Conservation (phyloP, 1,284 basidiomycete species). For the Pyrrhoderma noxium region DNA sequence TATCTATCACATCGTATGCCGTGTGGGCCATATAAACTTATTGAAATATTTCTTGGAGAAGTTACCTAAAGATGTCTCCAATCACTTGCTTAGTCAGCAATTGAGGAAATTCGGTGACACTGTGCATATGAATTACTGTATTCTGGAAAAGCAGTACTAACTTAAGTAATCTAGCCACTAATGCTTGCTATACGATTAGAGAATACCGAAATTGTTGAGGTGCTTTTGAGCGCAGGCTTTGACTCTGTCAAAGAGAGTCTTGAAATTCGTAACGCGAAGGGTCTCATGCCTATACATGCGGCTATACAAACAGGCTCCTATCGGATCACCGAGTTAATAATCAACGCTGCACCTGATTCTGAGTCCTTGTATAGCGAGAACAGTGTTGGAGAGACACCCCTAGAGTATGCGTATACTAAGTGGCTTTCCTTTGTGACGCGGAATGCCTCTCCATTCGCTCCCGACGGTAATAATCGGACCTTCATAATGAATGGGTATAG, state of each 20-base stretch:
- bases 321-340: conserved; percentile 32
- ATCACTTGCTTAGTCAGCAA: conserved; percentile 36
- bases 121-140: conserved; percentile 27
- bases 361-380: conserved; percentile 41
- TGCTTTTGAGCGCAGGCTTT: conserved; percentile 32
- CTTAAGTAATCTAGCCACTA: conserved; percentile 34
- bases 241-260: conserved; percentile 22
- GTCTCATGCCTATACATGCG: conserved; percentile 40
- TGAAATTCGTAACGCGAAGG: conserved; percentile 35
- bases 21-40: conserved; percentile 24
- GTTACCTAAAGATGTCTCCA: conserved; percentile 40
- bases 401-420: conserved; percentile 34
- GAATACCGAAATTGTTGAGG: conserved; percentile 25
- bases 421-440: conserved; percentile 20
- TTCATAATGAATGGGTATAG: not conserved
- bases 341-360: conserved; percentile 26
- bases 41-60: conserved; percentile 40
- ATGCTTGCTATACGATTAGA: conserved; percentile 38
- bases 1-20: conserved; percentile 43
- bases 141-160: not conserved
- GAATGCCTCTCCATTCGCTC: no score
- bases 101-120: conserved; percentile 39
- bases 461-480: not conserved
- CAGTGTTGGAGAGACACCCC: conserved; percentile 45
- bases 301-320: conserved; percentile 31